A percentile compares a stretch with the other conserved stretches of the same genome.
phyloP scores from a whole-genome alignment of 768 basidiomycete genomes.

The Chalciporus piperatus region DNA sequence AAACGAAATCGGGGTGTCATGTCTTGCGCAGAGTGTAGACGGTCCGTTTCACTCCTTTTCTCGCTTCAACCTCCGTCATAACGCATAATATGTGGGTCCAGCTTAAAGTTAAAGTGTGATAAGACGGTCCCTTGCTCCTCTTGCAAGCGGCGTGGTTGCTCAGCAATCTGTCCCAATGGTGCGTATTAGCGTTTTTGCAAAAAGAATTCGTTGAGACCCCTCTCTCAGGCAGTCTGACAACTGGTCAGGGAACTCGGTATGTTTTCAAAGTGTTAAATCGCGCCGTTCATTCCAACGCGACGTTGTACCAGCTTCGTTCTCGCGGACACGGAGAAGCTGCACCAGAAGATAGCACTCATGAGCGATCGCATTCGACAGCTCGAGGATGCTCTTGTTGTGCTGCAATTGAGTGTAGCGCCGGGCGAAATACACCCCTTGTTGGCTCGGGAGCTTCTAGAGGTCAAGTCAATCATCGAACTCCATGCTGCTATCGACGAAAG shows the following conservation, averaged over 20 bases:
- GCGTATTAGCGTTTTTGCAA: background rate
- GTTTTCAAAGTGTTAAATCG: conserved; percentile 11
- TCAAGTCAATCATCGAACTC: conserved; percentile 69
- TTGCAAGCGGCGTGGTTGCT: conserved; percentile 72
- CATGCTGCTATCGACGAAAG: conserved; percentile 53
- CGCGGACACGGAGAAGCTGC: conserved; percentile 67
- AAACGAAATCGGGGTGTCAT: conserved; percentile 57
- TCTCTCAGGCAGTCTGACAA: conserved; percentile 55
- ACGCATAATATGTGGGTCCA: conserved; percentile 20
- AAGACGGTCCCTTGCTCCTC: conserved; percentile 58
- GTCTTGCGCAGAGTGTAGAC: conserved; percentile 61
- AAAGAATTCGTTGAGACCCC: background rate
- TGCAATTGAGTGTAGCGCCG: conserved; percentile 46
- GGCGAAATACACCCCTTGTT: conserved; percentile 59
- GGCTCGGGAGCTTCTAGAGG: conserved; percentile 53
- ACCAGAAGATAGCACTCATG: conserved; percentile 66
- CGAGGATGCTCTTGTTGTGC: conserved; percentile 61
- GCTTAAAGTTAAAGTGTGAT: conserved; percentile 72
- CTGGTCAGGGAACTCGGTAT: conserved; percentile 75
- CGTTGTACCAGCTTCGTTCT: conserved; percentile 54
- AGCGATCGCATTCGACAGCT: conserved; percentile 68
- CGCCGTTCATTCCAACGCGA: background rate
- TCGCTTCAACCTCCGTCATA: background rate
- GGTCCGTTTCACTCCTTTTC: conserved; percentile 36
- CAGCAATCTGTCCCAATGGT: conserved; percentile 75